A percentile compares a stretch with the other conserved stretches of the same genome.
phyloP scores from a whole-genome alignment of 2,329 filamentous ascomycete species.

The Chaetomium sp. region DNA sequence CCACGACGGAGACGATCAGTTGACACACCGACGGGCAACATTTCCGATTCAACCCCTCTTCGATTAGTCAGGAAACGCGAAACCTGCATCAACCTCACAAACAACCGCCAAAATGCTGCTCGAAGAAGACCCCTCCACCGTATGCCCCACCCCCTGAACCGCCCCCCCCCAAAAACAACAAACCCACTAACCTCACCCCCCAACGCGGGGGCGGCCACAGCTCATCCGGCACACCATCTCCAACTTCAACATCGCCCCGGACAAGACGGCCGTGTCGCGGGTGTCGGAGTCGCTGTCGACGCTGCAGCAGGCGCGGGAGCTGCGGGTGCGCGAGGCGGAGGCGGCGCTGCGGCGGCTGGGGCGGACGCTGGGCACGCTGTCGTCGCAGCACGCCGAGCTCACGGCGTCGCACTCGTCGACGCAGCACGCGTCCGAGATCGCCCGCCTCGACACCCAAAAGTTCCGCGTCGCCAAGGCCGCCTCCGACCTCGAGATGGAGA shows the following conservation, averaged over 20 bases:
- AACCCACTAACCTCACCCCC: not conserved
- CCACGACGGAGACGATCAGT: not conserved
- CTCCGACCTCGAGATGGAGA: constrained; percentile 87
- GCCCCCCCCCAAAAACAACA: not conserved
- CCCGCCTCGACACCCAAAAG: constrained; percentile 87
- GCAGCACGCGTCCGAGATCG: constrained; percentile 80
- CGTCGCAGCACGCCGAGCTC: constrained; percentile 76
- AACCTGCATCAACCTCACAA: not conserved
- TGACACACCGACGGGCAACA: not conserved
- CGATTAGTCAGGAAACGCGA: not conserved
- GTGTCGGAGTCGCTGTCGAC: constrained; percentile 81
- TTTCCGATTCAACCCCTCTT: not conserved
- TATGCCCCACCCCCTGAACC: constrained; percentile 47
- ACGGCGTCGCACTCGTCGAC: constrained; percentile 73
- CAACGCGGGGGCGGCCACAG: constrained; percentile 46
- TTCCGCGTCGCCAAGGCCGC: constrained; percentile 93
- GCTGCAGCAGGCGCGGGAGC: constrained; percentile 79
- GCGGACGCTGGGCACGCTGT: constrained; percentile 73
- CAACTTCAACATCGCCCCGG: constrained; percentile 93
- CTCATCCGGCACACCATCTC: constrained; percentile 88
- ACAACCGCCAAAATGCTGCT: constrained; percentile 72
- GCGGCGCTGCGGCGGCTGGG: constrained; percentile 59
- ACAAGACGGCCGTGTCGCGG: constrained; percentile 80
- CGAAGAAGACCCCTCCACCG: constrained; percentile 86
- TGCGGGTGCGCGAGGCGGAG: constrained; percentile 73